phyloP scores from a whole-genome alignment of 768 basidiomycete genomes.

The Chalciporus chontae region DNA sequence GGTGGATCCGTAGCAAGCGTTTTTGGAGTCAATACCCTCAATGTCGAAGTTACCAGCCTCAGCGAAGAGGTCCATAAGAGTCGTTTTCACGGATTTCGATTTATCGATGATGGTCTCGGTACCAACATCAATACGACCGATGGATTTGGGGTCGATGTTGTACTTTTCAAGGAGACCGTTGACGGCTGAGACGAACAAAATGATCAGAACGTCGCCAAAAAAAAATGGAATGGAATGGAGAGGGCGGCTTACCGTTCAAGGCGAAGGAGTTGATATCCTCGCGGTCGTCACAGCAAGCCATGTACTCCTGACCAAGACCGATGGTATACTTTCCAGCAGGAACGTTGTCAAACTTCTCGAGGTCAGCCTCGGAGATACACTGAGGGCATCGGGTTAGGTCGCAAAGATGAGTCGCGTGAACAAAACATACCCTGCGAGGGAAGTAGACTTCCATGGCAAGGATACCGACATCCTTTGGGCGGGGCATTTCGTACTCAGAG shows the following conservation, averaged over 20 bases:
- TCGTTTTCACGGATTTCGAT: slow-evolving; percentile 97
- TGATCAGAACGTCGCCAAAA: neutral
- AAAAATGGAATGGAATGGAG: neutral
- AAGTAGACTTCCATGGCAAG: slow-evolving; percentile 94
- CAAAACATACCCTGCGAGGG: slow-evolving; percentile 71
- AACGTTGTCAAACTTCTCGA: slow-evolving; percentile 93
- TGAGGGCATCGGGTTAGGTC: slow-evolving; percentile 29
- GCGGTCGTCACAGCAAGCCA: slow-evolving; percentile 98
- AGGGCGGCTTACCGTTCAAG: slow-evolving; percentile 68
- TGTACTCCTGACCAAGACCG: slow-evolving; percentile 95
- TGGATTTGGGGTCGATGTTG: slow-evolving; percentile 92
- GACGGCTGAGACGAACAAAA: slow-evolving; percentile 58
- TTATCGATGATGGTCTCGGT: slow-evolving; percentile 99
- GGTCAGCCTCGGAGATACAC: slow-evolving; percentile 94
- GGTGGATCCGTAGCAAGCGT: slow-evolving; percentile 98
- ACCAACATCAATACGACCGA: slow-evolving; percentile 97
- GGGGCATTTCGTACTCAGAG: slow-evolving; percentile 30
- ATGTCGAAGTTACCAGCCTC: slow-evolving; percentile 93
- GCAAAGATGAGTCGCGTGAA: slow-evolving; percentile 6
- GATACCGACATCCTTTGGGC: slow-evolving; percentile 92
- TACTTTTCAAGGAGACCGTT: slow-evolving; percentile 87
- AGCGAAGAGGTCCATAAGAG: slow-evolving; percentile 97
- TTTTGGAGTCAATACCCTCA: slow-evolving; percentile 98
- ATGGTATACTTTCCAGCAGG: slow-evolving; percentile 98
- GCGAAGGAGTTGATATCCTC: slow-evolving; percentile 99